Percentiles rank a stretch among this genome's conserved stretches.
Conservation (phyloP, 176 grass and related monocot species). For the Themeda triandra region DNA sequence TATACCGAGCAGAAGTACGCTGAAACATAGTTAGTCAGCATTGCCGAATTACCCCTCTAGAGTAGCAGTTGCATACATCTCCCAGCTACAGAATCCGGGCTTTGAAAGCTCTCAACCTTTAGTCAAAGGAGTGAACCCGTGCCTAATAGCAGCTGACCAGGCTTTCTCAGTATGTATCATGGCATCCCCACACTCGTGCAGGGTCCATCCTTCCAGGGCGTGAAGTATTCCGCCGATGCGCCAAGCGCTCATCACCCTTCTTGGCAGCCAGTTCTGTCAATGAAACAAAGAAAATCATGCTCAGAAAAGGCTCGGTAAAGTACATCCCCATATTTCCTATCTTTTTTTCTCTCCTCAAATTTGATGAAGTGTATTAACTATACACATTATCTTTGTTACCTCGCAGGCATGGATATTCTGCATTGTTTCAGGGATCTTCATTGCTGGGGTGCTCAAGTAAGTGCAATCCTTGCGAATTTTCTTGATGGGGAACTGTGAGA, state of each 20-base stretch:
- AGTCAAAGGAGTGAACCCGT: slow-evolving; percentile 61
- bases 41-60: not conserved
- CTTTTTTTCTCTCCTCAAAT: not conserved
- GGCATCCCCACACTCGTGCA: slow-evolving; percentile 68
- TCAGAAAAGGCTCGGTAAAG: not conserved
- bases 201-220: slow-evolving; percentile 58
- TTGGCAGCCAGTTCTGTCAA: slow-evolving; percentile 87
- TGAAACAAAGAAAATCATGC: not conserved
- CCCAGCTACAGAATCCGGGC: not conserved
- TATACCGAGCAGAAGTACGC: not conserved
- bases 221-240: slow-evolving; percentile 84
- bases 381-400: slow-evolving; percentile 35
- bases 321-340: not conserved
- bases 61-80: not conserved
- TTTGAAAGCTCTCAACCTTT: slow-evolving; percentile 10
- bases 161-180: slow-evolving; percentile 58
- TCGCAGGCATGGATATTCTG: slow-evolving; percentile 88
- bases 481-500: slow-evolving; percentile 70
- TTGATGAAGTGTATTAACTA: not conserved
- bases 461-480: slow-evolving; percentile 72
- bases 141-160: slow-evolving; percentile 63
- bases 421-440: slow-evolving; percentile 69
- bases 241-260: slow-evolving; percentile 90
- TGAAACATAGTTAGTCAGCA: not conserved
- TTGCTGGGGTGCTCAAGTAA: slow-evolving; percentile 72